phyloP scores from a whole-genome alignment of 1,139 yeast genomes.

The Lodderomyces metapsilosis region DNA sequence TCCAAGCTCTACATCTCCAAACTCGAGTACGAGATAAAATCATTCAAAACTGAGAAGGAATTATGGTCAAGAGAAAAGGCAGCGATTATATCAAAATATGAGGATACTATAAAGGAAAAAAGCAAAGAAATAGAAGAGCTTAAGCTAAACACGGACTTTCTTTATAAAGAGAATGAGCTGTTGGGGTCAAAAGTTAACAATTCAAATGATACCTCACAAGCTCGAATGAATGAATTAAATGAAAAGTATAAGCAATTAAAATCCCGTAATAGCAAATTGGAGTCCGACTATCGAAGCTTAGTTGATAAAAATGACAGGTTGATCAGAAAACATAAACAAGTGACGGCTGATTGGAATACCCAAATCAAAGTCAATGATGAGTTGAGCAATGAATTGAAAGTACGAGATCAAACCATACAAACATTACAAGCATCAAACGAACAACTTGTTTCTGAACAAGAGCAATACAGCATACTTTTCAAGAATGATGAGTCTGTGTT shows the following conservation, averaged over 20 bases:
- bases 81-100: conserved; percentile 26
- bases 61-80: conserved; percentile 34
- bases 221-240: conserved; percentile 38
- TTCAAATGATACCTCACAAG: conserved; percentile 44
- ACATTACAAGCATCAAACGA: conserved; percentile 35
- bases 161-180: conserved; percentile 55
- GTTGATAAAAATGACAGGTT: conserved; percentile 26
- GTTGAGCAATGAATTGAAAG: conserved; percentile 27
- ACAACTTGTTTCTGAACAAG: conserved; percentile 48
- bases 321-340: conserved; percentile 27
- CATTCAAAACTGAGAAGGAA: conserved; percentile 34
- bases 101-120: conserved; percentile 30
- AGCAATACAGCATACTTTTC: conserved; percentile 14
- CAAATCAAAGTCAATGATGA: conserved; percentile 31
- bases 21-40: conserved; percentile 26
- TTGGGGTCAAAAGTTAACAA: conserved; percentile 50
- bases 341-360: conserved; percentile 30
- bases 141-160: conserved; percentile 55
- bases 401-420: conserved; percentile 13
- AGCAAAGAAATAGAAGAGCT: conserved; percentile 34
- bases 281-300: conserved; percentile 19
- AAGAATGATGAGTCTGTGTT: conserved; percentile 10
- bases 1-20: conserved; percentile 25
- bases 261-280: conserved; percentile 18
- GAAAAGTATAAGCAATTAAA: conserved; percentile 20